A percentile compares a stretch with the other conserved stretches of the same genome.
Evolutionary conservation across 768 basidiomycete species (phyloP).

Genomic region (Boletus vinaceobasis): DNA sequence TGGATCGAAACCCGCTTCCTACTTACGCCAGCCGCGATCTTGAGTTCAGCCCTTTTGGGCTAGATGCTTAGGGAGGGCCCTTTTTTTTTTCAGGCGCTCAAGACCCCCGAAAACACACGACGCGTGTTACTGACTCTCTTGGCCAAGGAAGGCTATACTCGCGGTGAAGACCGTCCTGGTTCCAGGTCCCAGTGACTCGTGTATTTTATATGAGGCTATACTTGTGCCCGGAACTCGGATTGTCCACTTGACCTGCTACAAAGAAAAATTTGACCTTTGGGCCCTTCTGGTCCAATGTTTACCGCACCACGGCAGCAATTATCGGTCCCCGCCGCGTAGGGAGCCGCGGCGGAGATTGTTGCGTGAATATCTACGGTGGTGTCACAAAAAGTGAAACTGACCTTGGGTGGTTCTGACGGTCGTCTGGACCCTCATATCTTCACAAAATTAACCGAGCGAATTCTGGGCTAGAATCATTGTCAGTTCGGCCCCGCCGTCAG

Average conservation of each 20-base stretch:
- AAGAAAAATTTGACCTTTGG: constrained; percentile 18
- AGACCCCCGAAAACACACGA: constrained; percentile 27
- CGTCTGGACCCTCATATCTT: constrained; percentile 6
- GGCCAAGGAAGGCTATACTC: constrained; percentile 32
- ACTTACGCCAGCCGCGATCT: constrained; percentile 43
- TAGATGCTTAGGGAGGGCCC: constrained; percentile 27
- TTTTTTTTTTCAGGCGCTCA: constrained; percentile 28
- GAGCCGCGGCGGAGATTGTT: constrained; percentile 31
- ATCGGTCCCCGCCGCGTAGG: constrained; percentile 13
- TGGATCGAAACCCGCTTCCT: constrained; percentile 36
- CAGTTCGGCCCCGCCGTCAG: constrained; percentile 27
- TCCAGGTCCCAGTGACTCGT: constrained; percentile 17
- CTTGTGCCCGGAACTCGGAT: constrained; percentile 11
- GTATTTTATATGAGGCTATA: constrained; percentile 21
- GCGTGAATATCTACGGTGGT: constrained; percentile 9
- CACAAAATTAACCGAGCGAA: constrained; percentile 8
- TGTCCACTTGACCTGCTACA: constrained; percentile 2
- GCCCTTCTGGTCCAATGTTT: constrained; percentile 5
- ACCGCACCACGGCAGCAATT: constrained; percentile 5
- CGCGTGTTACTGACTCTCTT: constrained; percentile 28
- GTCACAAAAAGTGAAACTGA: constrained; percentile 5
- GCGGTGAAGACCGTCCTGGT: constrained; percentile 14
- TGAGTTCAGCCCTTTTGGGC: constrained; percentile 46
- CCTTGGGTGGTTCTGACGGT: constrained; percentile 1
- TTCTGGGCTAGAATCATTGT: neutral